Conservation (phyloP, 2,329 filamentous ascomycete genomes). For the Aureobasidium sp. region DNA sequence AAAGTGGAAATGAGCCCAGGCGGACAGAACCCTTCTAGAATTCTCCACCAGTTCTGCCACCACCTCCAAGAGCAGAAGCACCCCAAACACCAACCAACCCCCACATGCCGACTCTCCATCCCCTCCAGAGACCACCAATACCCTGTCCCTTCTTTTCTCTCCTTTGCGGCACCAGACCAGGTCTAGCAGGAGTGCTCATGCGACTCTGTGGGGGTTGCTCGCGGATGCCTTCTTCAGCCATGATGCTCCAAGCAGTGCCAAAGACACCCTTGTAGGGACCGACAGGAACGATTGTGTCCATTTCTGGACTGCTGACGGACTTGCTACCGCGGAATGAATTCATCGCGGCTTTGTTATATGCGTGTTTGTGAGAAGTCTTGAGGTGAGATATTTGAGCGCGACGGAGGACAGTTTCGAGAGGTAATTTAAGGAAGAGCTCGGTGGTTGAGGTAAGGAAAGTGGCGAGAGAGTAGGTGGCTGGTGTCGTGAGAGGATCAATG, state of each 20-base stretch:
- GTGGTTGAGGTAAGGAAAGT: slow-evolving; percentile 72
- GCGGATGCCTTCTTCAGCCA: slow-evolving; percentile 67
- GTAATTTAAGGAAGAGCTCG: slow-evolving; percentile 79
- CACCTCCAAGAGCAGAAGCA: slow-evolving; percentile 10
- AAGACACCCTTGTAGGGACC: slow-evolving; percentile 77
- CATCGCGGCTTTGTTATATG: slow-evolving; percentile 19
- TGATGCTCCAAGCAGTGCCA: slow-evolving; percentile 85
- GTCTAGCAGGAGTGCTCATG: slow-evolving; percentile 19
- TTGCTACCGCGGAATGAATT: slow-evolving; percentile 13
- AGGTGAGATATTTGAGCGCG: slow-evolving; percentile 75
- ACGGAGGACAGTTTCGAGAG: slow-evolving; percentile 83
- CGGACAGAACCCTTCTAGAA: slow-evolving; percentile 5
- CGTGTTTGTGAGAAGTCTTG: slow-evolving; percentile 22
- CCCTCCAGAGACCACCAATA: slow-evolving; percentile 58
- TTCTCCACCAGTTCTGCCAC: slow-evolving; percentile 12
- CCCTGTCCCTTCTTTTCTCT: slow-evolving; percentile 56
- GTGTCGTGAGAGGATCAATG: slow-evolving; percentile 73
- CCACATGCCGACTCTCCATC: slow-evolving; percentile 73
- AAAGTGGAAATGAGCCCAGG: not conserved
- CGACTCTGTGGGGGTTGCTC: slow-evolving; percentile 26
- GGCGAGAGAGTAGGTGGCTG: slow-evolving; percentile 70
- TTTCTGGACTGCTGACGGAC: slow-evolving; percentile 24
- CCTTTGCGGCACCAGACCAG: slow-evolving; percentile 26
- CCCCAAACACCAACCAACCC: slow-evolving; percentile 63
- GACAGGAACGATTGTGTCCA: slow-evolving; percentile 68